Percentiles rank a stretch among this genome's conserved stretches.
Evolutionary conservation across 495 filamentous ascomycete species (phyloP).

Genomic region (Tuber melanosporum): DNA sequence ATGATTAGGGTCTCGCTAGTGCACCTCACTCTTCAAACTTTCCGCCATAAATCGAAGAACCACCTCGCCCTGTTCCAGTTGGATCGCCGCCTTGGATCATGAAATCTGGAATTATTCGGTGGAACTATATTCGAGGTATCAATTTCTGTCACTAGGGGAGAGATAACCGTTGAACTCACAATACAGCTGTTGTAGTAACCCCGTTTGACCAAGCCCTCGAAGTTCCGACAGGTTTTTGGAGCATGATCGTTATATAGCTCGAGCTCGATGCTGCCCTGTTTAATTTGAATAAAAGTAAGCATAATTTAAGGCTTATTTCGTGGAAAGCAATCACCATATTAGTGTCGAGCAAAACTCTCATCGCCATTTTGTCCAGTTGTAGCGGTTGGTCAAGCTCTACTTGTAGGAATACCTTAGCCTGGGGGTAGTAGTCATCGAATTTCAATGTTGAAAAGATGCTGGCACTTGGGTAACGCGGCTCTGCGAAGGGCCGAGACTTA

Average conservation of each 20-base stretch:
- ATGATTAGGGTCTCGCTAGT: constrained; percentile 29
- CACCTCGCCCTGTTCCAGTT: constrained; percentile 89
- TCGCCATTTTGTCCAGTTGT: constrained; percentile 54
- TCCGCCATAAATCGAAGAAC: constrained; percentile 82
- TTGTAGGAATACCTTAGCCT: not conserved
- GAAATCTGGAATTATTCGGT: constrained; percentile 92
- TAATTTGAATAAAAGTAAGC: constrained; percentile 44
- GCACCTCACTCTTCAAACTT: constrained; percentile 92
- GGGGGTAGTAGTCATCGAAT: not conserved
- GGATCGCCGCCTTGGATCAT: constrained; percentile 97
- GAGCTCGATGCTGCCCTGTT: constrained; percentile 67
- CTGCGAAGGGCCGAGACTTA: not conserved
- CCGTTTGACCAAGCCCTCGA: constrained; percentile 64
- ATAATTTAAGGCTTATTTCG: not conserved
- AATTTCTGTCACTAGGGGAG: not conserved
- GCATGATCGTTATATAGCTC: constrained; percentile 85
- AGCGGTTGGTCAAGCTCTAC: not conserved
- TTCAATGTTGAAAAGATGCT: not conserved
- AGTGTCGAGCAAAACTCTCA: constrained; percentile 69
- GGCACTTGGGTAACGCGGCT: not conserved
- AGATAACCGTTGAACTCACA: constrained; percentile 16
- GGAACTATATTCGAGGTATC: constrained; percentile 51
- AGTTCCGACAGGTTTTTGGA: constrained; percentile 85
- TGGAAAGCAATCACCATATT: constrained; percentile 57
- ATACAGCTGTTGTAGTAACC: constrained; percentile 79